Conservation (phyloP, 2,329 filamentous ascomycete genomes). For the Beauveria pseudobassiana region DNA sequence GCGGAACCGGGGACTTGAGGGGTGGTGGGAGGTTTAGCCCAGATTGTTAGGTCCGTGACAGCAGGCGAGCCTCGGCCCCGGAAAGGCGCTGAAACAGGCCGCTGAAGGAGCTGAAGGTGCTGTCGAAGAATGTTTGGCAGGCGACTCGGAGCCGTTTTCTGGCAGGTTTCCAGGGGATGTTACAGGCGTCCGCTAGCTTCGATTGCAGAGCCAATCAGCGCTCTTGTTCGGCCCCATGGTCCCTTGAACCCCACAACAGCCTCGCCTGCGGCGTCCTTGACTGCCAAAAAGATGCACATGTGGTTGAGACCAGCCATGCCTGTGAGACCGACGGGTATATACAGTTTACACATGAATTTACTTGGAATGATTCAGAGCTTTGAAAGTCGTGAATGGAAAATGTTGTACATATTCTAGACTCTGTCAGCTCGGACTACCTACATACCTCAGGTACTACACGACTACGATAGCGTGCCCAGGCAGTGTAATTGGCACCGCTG, state of each 20-base stretch:
- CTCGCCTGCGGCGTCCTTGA: background rate
- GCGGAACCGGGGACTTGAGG: constrained; percentile 6
- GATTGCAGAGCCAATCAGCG: background rate
- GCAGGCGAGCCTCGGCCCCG: constrained; percentile 6
- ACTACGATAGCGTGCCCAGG: background rate
- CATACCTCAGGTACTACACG: too few relatives aligned
- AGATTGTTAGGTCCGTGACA: background rate
- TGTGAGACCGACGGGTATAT: too few relatives aligned
- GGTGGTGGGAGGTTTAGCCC: background rate
- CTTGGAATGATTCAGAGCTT: too few relatives aligned
- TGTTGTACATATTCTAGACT: too few relatives aligned
- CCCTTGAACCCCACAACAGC: constrained; percentile 1
- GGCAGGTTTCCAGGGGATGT: too few relatives aligned
- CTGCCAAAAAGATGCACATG: background rate
- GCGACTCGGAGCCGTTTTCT: too few relatives aligned
- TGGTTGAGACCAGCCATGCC: background rate
- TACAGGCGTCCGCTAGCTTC: background rate
- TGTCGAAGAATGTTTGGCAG: too few relatives aligned
- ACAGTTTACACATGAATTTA: too few relatives aligned
- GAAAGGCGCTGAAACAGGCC: background rate
- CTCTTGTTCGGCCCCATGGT: background rate
- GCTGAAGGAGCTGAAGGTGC: background rate
- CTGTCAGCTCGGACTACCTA: too few relatives aligned
- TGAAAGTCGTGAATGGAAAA: too few relatives aligned
- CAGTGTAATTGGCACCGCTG: background rate